Base-by-base conservation (phyloP, 2,329 filamentous ascomycete genomes). In the Pseudocercospora ulei region DNA sequence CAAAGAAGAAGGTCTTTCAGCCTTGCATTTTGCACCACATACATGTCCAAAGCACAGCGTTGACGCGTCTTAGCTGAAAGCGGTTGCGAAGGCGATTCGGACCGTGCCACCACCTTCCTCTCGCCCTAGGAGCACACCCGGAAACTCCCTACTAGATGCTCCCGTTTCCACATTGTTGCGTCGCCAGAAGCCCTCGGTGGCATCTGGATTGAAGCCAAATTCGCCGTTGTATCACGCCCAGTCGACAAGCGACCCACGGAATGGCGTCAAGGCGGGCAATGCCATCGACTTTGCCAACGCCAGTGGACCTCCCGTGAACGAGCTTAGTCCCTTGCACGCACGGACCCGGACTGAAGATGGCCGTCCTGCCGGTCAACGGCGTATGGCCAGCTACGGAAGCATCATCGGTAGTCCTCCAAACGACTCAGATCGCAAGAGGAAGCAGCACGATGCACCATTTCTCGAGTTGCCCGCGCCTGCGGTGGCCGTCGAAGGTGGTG, bases 401-500 rank as follows among this genome's bases (percentile, higher is more conserved):
- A 78, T 80, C 49, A 61, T 76, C 6, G 68, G 69, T 5, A 72
- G 71, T 17, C 73, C 73, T 1, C 68, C 68, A 5, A 37, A 43
- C 23, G 41, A 33, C 34, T 28, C 41, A 28, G 33, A 38, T 12
- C 28, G 42, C 9, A 23, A 43, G 23, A 18, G 38, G 34, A 58
- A 47, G 39, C 20, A 50, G 12, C 42, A 33, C 11, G 38, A 57
- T 13, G 65, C 69, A 18, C 68, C 69, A 9, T 69, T 67, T 0
- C 65, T 81, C 12, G 67, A 73, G 50, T 65, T 82, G 9, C 78
- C 78, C 3, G 75, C 70, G 40, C 75, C 78, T 17, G 76, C 77
- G 2, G 51, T 78, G 16, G 29, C 36, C 7, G 42, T 48, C 29
- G 28, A 36, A 6, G 41, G 37, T 9, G 31, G 24, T 22, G 38